Evolutionary conservation across 345 rosid species (phyloP), one percentile per base, ranked within the genome.

Genomic region (Lumnitzera littorea): DNA sequence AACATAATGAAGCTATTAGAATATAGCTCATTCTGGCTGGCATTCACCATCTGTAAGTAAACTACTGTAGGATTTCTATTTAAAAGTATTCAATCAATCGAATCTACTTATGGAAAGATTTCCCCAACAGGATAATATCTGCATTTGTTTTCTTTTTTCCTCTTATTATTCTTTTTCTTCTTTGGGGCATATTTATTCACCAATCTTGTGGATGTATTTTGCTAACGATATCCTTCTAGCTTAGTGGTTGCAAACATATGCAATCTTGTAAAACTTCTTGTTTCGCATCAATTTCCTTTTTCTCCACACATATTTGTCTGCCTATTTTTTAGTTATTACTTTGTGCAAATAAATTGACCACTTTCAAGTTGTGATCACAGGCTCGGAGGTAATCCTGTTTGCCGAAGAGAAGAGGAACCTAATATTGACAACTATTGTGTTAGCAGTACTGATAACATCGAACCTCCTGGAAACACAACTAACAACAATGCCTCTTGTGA

Each of bases 371-470:
- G 11, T n/a, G 3, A 55, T 74, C 41, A 53, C 56, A 86, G 95
- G 85, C 91, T 87, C 57, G 60, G 66, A 24, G 91, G 79, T 6
- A 87, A 87, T 62, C 86, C 86, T 23, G 60, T 84, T 27, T 87
- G 91, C 59, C 27, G 63, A 65, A 68, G 64, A 41, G 70, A 66
- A 58, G 76, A 76, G 48, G 76, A 52, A 43, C 67, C 58, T 5
- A 74, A 68, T 53, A 54, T 81, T 51, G 66, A 46, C 57, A 52
- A 51, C 13, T 77, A 79, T 53, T 86, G 92, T 56, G 78, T 78
- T 15, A 15, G 23, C 15, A 61, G 55, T 46, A 55, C 12, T 0
- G 46, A 46, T 52, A 73, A 62, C 48, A 50, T 27, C 46, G 78
- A 81, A 61, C 52, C 70, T 60, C 70, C 70, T 24, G 67, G 64